These are phyloP conservation scores for Porcisia hertigi DNA, from an alignment of 208 protist genomes.

Conservation along the genomic window DNA sequence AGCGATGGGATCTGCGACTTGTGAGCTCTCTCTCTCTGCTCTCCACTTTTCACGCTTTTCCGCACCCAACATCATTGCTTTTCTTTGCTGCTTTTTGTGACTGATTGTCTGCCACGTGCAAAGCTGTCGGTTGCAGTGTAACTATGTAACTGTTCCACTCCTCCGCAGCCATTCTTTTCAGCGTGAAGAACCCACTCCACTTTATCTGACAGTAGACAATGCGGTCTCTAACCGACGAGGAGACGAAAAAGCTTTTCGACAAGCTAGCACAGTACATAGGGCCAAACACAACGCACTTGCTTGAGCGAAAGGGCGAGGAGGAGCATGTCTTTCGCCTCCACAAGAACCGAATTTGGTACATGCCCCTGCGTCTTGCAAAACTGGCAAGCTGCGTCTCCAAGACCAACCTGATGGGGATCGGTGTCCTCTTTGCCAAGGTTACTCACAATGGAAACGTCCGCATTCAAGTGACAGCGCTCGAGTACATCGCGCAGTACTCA, in stretches of 20 bases:
- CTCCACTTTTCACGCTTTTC: neutral
- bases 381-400: slow-evolving; percentile 88
- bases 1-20: neutral
- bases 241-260: slow-evolving; percentile 90
- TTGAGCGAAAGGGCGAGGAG: slow-evolving; percentile 78
- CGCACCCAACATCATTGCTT: neutral
- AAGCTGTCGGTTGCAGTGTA: neutral
- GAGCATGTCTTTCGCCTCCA: slow-evolving; percentile 91
- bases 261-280: slow-evolving; percentile 94
- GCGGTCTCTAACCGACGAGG: slow-evolving; percentile 82
- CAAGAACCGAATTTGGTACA: slow-evolving; percentile 93
- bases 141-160: neutral
- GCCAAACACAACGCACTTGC: slow-evolving; percentile 83
- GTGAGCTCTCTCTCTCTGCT: neutral
- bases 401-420: slow-evolving; percentile 89
- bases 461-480: slow-evolving; percentile 88
- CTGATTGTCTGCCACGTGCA: neutral
- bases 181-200: neutral
- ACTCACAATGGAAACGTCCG: slow-evolving; percentile 91
- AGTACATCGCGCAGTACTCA: slow-evolving; percentile 92
- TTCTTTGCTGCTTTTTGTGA: neutral
- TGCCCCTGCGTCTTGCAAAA: slow-evolving; percentile 81
- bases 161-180: neutral
- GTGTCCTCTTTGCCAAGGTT: slow-evolving; percentile 89
- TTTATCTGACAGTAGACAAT: slow-evolving; percentile 33